Conservation (phyloP, 768 basidiomycete genomes). For the Boletus reticuloceps region DNA sequence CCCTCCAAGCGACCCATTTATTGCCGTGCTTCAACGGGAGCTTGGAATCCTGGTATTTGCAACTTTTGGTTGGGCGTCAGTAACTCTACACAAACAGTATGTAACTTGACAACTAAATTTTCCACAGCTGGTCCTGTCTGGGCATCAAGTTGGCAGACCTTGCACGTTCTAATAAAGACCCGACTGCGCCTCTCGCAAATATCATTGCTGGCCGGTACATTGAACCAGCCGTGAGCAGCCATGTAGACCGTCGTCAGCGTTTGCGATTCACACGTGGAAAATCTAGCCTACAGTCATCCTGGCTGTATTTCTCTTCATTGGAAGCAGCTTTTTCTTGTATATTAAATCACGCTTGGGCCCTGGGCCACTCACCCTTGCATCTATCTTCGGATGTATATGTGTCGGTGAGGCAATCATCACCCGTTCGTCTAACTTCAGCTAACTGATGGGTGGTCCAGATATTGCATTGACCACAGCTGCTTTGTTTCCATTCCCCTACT, state of each 20-base stretch:
- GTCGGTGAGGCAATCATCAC: constrained; percentile 38
- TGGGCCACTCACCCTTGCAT: constrained; percentile 58
- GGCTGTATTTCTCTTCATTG: constrained; percentile 61
- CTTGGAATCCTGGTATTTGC: constrained; percentile 50
- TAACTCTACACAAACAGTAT: constrained; percentile 5
- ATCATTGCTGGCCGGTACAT: constrained; percentile 55
- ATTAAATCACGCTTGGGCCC: constrained; percentile 59
- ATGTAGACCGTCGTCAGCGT: background rate
- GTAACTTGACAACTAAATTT: background rate
- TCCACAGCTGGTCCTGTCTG: constrained; percentile 59
- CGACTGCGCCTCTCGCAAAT: constrained; percentile 35
- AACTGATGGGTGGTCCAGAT: constrained; percentile 37
- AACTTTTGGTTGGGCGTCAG: constrained; percentile 58
- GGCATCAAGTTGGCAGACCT: constrained; percentile 62
- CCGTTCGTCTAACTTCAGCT: background rate
- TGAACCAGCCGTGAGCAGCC: constrained; percentile 41
- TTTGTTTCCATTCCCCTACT: constrained; percentile 65
- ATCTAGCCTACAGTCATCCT: constrained; percentile 43
- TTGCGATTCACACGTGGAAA: background rate
- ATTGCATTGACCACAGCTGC: constrained; percentile 56
- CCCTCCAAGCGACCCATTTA: constrained; percentile 65
- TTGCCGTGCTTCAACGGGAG: constrained; percentile 68
- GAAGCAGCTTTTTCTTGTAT: constrained; percentile 54
- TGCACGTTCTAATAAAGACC: constrained; percentile 44
- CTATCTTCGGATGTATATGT: constrained; percentile 57